A percentile compares a stretch with the other conserved stretches of the same genome.
Evolutionary conservation across 495 filamentous ascomycete genomes (phyloP).

Genomic region (Aspergillus cristatus): DNA sequence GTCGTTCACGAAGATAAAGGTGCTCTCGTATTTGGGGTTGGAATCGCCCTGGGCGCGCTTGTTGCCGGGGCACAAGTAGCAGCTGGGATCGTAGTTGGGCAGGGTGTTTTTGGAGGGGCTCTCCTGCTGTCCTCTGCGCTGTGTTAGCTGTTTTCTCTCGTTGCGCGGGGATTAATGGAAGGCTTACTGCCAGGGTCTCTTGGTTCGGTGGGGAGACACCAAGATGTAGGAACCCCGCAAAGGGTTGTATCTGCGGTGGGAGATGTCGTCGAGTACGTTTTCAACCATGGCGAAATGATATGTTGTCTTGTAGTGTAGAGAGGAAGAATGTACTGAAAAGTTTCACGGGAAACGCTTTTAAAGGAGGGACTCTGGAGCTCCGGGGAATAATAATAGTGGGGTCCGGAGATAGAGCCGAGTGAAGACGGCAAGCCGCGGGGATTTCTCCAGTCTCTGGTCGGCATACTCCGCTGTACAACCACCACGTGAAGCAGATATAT

Average conservation of each 20-base stretch:
- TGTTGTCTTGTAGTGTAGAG: background rate
- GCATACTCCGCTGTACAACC: too few species aligned
- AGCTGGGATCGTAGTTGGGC: conserved; percentile 74
- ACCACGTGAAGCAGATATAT: too few species aligned
- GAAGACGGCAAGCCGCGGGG: too few species aligned
- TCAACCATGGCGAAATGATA: conserved; percentile 43
- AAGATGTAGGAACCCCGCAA: conserved; percentile 82
- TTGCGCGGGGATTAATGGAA: too few species aligned
- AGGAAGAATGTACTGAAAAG: background rate
- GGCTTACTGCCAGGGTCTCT: conserved; percentile 98
- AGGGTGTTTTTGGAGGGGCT: conserved; percentile 64
- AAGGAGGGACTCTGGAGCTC: too few species aligned
- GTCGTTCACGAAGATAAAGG: conserved; percentile 95
- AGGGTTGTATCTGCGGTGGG: conserved; percentile 89
- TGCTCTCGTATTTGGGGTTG: conserved; percentile 79
- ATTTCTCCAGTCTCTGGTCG: too few species aligned
- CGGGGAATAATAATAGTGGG: too few species aligned
- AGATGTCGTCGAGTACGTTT: conserved; percentile 88
- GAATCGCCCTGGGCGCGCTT: conserved; percentile 78
- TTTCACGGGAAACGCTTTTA: too few species aligned
- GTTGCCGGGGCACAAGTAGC: conserved; percentile 96
- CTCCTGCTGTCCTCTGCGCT: conserved; percentile 82
- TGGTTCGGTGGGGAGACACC: conserved; percentile 91
- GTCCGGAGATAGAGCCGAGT: too few species aligned
- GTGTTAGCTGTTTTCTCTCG: background rate